Evolutionary conservation across 495 filamentous ascomycete species (phyloP), one percentile per base, ranked within the genome.

Genomic region (Penicillium silybi): DNA sequence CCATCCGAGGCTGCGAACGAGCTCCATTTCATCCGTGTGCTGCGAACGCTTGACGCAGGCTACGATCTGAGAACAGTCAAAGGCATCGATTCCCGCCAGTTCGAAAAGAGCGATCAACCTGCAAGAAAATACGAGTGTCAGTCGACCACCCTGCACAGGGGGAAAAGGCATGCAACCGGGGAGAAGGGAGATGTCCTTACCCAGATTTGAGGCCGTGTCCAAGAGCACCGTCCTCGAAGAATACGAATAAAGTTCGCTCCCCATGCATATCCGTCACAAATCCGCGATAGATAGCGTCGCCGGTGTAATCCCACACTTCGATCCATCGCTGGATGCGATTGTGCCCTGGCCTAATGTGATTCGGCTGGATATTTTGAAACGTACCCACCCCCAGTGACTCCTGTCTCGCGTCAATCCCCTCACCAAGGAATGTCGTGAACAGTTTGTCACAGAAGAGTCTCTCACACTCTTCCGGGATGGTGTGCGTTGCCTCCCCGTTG

Each of bases 381-480:
- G 71, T 84, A 89, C 78, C 83, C 85, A 86, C 81, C 81, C 85
- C 84, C 82, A 90, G 87, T 78, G 85, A 85, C 76, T 79, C 76
- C 68, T 80, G 81, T 69, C 59, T 62, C 64, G 67, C 67, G 69
- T 71, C 61, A 72, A 84, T 84, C 87, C 85, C 81, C 89, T 95
- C 91, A 95, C 87, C 91, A 82, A 90, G 85, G 84, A 97, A 95
- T 78, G 87, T 88, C 74, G 84, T 73, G 71, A 79, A 85, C 85
- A 97, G 83, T 77, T 81, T 87, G 82, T 91, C 88, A 80, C 92
- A 97, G 81, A 97, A 93, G 82, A 97, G 92, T 75, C 92, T 97
- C 91, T 96, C 92, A 97, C 92, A 95, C 89, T 96, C 90, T 89
- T 83, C 92, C 89, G 86, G 88, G 80, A 97, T 95, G 76, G 83